phyloP scores from a whole-genome alignment of 2,329 filamentous ascomycete genomes.

The Colletotrichum sp. region DNA sequence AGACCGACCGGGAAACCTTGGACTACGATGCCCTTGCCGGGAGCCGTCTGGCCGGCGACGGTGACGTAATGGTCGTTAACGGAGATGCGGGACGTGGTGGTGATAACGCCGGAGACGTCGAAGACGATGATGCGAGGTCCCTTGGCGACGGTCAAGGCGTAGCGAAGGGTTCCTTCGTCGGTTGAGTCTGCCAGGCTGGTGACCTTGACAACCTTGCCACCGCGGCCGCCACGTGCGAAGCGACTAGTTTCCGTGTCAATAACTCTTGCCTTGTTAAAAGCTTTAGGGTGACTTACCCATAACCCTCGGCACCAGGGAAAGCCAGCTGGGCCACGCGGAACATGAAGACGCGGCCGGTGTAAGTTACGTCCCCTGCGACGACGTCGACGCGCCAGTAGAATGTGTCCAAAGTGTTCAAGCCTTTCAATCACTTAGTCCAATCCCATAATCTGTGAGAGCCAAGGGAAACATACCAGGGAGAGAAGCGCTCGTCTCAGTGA shows the following conservation, averaged over 20 bases:
- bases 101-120: constrained; percentile 51
- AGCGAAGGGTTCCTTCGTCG: constrained; percentile 36
- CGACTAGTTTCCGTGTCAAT: constrained; percentile 21
- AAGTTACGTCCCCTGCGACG: constrained; percentile 18
- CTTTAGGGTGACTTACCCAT: constrained; percentile 33
- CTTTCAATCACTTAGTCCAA: neutral
- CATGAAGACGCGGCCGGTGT: constrained; percentile 31
- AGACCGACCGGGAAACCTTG: constrained; percentile 35
- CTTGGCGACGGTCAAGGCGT: constrained; percentile 41
- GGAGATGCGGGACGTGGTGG: constrained; percentile 47
- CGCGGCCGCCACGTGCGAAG: constrained; percentile 37
- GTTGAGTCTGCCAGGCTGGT: constrained; percentile 37
- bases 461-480: neutral
- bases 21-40: constrained; percentile 43
- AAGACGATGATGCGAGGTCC: constrained; percentile 52
- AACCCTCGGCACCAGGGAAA: constrained; percentile 42
- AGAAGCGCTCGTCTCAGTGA: constrained; percentile 3
- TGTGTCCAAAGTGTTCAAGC: constrained; percentile 27
- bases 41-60: constrained; percentile 54
- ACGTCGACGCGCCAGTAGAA: constrained; percentile 38
- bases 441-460: rapidly evolving
- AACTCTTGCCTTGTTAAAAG: too few relatives aligned
- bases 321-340: constrained; percentile 37
- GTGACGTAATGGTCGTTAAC: constrained; percentile 48
- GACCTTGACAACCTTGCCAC: constrained; percentile 40